These are phyloP conservation scores for Apiospora marii DNA, from an alignment of 2,329 filamentous ascomycete genomes.

Conservation along the genomic window DNA sequence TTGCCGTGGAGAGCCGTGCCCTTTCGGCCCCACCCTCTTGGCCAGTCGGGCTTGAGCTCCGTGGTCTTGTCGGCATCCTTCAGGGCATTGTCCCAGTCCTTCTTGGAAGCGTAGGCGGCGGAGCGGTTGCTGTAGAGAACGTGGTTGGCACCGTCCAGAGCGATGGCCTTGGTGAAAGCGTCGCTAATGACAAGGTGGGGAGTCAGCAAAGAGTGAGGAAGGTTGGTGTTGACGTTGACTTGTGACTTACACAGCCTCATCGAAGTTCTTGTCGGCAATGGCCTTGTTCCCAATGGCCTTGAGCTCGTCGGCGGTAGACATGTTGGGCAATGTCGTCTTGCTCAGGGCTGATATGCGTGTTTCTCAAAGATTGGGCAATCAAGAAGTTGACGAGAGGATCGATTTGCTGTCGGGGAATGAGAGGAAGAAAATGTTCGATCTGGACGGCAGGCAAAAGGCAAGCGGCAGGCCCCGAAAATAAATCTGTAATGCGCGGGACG, in stretches of 20 bases:
- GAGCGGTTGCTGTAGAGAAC: slow-evolving; percentile 98
- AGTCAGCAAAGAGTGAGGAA: slow-evolving; percentile 30
- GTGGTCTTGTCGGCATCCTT: slow-evolving; percentile 93
- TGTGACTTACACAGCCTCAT: slow-evolving; percentile 85
- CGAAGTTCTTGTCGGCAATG: slow-evolving; percentile 96
- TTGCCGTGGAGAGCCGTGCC: slow-evolving; percentile 88
- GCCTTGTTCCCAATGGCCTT: slow-evolving; percentile 99
- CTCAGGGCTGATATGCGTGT: neutral
- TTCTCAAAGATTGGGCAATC: neutral
- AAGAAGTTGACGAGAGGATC: neutral
- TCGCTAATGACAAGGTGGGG: slow-evolving; percentile 63
- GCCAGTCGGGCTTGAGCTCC: slow-evolving; percentile 96
- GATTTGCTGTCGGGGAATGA: neutral
- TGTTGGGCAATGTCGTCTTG: slow-evolving; percentile 40
- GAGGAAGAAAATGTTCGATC: slow-evolving; percentile 6
- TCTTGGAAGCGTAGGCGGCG: slow-evolving; percentile 85
- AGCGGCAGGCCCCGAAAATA: slow-evolving; percentile 19
- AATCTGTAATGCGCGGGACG: slow-evolving; percentile 14
- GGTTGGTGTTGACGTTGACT: neutral
- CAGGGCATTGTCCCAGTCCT: slow-evolving; percentile 84
- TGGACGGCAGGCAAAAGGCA: neutral
- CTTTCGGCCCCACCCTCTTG: slow-evolving; percentile 94
- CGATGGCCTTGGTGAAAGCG: slow-evolving; percentile 94
- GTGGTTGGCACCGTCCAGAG: slow-evolving; percentile 86
- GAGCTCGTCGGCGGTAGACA: slow-evolving; percentile 76